Base-by-base conservation (phyloP, 1,284 basidiomycete genomes). In the Ceratobasidium sp. region DNA sequence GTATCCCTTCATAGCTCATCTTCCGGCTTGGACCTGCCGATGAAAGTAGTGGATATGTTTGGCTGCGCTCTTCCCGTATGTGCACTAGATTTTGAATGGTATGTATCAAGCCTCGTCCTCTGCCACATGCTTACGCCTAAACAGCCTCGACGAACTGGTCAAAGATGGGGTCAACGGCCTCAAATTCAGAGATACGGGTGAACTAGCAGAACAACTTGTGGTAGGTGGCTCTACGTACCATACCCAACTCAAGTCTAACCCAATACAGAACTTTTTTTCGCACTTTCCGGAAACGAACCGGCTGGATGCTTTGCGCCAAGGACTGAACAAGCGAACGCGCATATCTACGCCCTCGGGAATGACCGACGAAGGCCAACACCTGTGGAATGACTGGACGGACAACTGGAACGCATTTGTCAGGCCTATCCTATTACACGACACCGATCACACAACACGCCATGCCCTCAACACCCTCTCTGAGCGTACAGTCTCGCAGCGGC, bases 31-130 rank as follows among this genome's bases (percentile, higher is more conserved):
- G 98, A 99, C 84, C 86, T 99, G 70, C 98, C 98, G 1, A 99
- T 99, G 98, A 99, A 99, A 84, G 92, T 99, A 9, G 97, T 99
- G 1, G 98, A 99, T 83, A 99, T 99, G 98, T 98, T 99, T 84
- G 98, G 98, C 0, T 99, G 96, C 80, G 92, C 91, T 1, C 86
- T 98, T 69, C 97, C 97, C 0, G 98, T 99, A 3, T 94, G 97
- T 79, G 97, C 98, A 0, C 87, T 96, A 8, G 88, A 92, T 57
- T 99, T 98, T 82, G 86, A 87, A 51, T 98, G 94, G 95, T 95
- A 79, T 44, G 90, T 80, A 9, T 15, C 6, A 7, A 19, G 2
- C 5, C 43, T 68, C 76, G 17, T 34, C 11, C 15, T 4, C 61
- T 40, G 29, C 52, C 49, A 9, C 46, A 29, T 34, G n/a, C 22